Evolutionary conservation across 441 rosid genomes (phyloP).

Genomic region (Adansonia gregorii): DNA sequence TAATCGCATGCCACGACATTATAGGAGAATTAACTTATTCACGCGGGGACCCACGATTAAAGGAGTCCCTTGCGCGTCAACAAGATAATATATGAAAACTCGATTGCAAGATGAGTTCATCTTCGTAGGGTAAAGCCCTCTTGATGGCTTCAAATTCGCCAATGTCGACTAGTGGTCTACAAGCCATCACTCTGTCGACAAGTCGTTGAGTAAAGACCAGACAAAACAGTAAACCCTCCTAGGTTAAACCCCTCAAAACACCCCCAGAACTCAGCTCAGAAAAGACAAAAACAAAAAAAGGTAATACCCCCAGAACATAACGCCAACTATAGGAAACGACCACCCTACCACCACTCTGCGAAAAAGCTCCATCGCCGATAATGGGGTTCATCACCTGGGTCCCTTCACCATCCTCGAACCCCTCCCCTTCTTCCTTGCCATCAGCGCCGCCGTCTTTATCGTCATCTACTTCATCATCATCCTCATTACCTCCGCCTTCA

Average conservation of each 20-base stretch:
- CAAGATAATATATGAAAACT: background rate
- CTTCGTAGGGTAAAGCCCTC: constrained; percentile 23
- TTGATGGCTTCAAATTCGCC: constrained; percentile 46
- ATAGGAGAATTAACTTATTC: too few relatives aligned
- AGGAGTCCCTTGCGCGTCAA: background rate
- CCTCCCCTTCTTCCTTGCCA: constrained; percentile 33
- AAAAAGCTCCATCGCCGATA: background rate
- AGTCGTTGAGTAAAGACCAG: background rate
- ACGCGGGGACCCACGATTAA: background rate
- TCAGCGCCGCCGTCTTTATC: constrained; percentile 20
- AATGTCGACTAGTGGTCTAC: constrained; percentile 45
- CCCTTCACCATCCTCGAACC: constrained; percentile 16
- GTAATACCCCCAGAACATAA: background rate
- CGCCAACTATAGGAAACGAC: background rate
- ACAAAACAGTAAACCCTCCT: constrained; percentile 21
- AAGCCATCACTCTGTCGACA: constrained; percentile 28
- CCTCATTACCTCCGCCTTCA: constrained; percentile 30
- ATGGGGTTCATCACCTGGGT: constrained; percentile 14
- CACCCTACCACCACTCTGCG: background rate
- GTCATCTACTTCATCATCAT: constrained; percentile 31
- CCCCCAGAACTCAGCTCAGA: background rate
- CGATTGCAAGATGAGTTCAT: background rate
- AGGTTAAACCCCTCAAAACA: constrained; percentile 29
- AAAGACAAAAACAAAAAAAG: too few relatives aligned
- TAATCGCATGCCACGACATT: too few relatives aligned